A percentile compares a stretch with the other conserved stretches of the same genome.
Evolutionary conservation across 2,329 filamentous ascomycete genomes (phyloP).

Genomic region (Myriosclerotinia scirpicola): DNA sequence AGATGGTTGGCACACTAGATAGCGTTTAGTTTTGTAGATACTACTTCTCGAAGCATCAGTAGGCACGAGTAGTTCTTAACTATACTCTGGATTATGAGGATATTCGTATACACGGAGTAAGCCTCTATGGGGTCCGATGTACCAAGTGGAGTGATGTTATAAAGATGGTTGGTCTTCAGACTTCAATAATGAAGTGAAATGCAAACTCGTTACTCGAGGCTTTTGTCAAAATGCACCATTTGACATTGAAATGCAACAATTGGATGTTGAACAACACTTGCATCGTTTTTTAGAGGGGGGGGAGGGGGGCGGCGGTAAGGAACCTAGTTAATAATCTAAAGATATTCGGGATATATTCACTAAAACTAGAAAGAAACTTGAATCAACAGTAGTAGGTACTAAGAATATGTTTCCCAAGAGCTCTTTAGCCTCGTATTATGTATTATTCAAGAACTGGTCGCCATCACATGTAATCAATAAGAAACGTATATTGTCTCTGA

Average conservation of each 20-base stretch:
- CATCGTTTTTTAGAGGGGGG: not conserved
- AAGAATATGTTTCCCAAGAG: no score
- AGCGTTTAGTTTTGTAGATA: not conserved
- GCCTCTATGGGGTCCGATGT: not conserved
- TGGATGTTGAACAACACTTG: not conserved
- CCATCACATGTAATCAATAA: conserved; percentile 4
- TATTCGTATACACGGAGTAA: not conserved
- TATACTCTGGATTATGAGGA: not conserved
- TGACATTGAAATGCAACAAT: conserved; percentile 12
- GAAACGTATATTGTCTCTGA: conserved; percentile 10
- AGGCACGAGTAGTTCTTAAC: not conserved
- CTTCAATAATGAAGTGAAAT: not conserved
- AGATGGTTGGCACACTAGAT: not conserved
- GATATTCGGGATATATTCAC: not conserved
- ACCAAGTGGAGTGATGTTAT: conserved; percentile 1
- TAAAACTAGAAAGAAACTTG: not conserved
- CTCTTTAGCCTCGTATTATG: conserved; percentile 3
- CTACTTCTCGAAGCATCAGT: not conserved
- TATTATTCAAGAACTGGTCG: not conserved
- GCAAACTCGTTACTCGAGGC: not conserved
- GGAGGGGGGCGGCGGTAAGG: not conserved
- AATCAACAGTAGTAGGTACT: not conserved
- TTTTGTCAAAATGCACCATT: conserved; percentile 1
- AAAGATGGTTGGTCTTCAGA: conserved; percentile 1
- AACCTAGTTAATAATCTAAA: not conserved